A percentile compares a stretch with the other conserved stretches of the same genome.
phyloP scores from a whole-genome alignment of 2,329 filamentous ascomycete species.

The Arthrinium puccinioides region DNA sequence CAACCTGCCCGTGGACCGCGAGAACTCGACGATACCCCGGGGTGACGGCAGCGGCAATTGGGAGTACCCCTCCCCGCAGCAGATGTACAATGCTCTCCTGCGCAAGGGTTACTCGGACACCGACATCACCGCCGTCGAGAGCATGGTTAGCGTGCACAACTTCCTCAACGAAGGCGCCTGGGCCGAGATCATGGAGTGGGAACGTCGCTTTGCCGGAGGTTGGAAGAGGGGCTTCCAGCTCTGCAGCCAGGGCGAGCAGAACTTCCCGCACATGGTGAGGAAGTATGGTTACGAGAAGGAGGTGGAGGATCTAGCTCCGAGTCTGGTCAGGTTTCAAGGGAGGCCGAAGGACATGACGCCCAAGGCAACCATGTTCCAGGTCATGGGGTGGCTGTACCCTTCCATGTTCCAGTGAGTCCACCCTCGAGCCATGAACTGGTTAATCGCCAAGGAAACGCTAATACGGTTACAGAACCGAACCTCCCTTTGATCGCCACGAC shows the following conservation, averaged over 20 bases:
- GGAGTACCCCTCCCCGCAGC: constrained; percentile 97
- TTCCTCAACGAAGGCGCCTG: constrained; percentile 97
- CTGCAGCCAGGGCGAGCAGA: constrained; percentile 67
- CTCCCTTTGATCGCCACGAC: constrained; percentile 94
- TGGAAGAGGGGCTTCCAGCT: constrained; percentile 64
- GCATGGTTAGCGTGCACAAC: constrained; percentile 97
- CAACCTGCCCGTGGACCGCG: constrained; percentile 70
- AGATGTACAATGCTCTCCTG: constrained; percentile 98
- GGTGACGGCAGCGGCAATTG: constrained; percentile 73
- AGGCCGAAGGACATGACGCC: constrained; percentile 84
- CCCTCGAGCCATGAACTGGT: not conserved
- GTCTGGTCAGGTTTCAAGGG: constrained; percentile 80
- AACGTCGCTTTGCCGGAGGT: constrained; percentile 74
- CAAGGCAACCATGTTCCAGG: constrained; percentile 78
- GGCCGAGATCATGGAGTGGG: constrained; percentile 92
- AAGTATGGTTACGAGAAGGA: constrained; percentile 42
- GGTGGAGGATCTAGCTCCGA: constrained; percentile 54
- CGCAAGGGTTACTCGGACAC: constrained; percentile 96
- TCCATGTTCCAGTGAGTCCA: constrained; percentile 63
- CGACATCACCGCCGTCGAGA: constrained; percentile 84
- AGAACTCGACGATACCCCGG: constrained; percentile 85
- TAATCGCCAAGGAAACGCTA: too few relatives aligned
- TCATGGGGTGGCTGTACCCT: constrained; percentile 74
- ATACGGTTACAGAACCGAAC: constrained; percentile 51
- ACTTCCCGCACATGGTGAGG: constrained; percentile 33